Evolutionary conservation across 2,329 filamentous ascomycete species (phyloP), one percentile per base, ranked within the genome.

Genomic region (Trichophyton simii): DNA sequence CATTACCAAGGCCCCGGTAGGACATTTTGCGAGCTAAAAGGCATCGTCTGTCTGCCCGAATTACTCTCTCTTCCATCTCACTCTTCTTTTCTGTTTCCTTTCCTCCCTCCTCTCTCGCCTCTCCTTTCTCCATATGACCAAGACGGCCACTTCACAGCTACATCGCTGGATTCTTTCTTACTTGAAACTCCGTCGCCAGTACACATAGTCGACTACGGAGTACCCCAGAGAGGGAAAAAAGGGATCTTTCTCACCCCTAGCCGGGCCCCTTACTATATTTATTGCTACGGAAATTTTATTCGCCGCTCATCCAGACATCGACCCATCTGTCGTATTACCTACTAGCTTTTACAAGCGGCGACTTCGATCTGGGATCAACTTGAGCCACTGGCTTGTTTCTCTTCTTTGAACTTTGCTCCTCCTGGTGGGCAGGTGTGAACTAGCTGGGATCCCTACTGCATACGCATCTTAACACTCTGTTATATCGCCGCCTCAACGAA

Each of bases 1-100:
- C 55, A 36, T 58, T 58, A 58, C 55, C 55, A 58, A 58, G 55
- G 55, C 55, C 55, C 55, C 41, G 55, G 55, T 25, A 58, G 55
- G 52, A n/a, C 31, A 34, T 28, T 55, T 54, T 55, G 52, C 52
- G 52, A 36, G 52, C 52, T 55, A 55, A 55, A 55, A 55, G 52
- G 52, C 52, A 42, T 58, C 41, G 11, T 58, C 57, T 41, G 41
- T 58, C 31, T 42, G 31, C 54, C 28, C 11, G 15, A 38, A 18
- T 20, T 13, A 9, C 28, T 38, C 54, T 38, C 9, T 57, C 36
- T 57, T 31, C 38, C 7, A 38, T 58, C 38, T 48, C 15, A 4
- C 18, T 28, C 42, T 46, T 34, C 38, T 48, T 20, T 59, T 15
- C 18, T 20, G 25, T 38, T 58, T 25, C 7, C 11, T 13, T 28